Evolutionary conservation across 2,329 filamentous ascomycete species (phyloP).

Genomic region (Claviceps quebecensis): DNA sequence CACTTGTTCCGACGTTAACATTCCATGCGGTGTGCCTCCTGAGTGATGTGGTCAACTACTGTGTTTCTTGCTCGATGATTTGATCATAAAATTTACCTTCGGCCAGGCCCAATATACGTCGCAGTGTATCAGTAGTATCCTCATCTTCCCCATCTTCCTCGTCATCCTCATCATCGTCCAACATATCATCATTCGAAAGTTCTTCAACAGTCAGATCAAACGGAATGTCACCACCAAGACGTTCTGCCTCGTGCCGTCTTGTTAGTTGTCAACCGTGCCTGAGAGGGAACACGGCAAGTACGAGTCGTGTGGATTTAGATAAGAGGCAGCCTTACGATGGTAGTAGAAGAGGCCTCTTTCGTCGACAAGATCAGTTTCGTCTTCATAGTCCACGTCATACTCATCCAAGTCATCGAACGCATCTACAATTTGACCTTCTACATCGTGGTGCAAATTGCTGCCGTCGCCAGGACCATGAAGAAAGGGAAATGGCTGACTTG

Average conservation of each 20-base stretch:
- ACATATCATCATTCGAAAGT: conserved; percentile 9
- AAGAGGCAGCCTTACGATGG: conserved; percentile 3
- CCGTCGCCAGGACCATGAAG: not conserved
- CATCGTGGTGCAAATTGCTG: conserved; percentile 6
- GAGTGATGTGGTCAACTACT: not conserved
- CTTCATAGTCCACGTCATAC: conserved; percentile 9
- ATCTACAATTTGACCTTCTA: conserved; percentile 3
- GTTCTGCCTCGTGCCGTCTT: not conserved
- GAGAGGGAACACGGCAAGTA: not conserved
- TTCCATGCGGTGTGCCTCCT: conserved; percentile 15
- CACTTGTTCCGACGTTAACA: conserved; percentile 24
- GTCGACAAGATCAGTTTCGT: conserved; percentile 10
- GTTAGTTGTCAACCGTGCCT: not conserved
- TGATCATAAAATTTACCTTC: conserved; percentile 13
- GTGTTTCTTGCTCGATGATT: too few species aligned
- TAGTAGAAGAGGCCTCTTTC: conserved; percentile 10
- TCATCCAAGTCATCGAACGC: conserved; percentile 5
- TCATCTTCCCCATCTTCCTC: not conserved
- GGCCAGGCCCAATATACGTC: conserved; percentile 20
- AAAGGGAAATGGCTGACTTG: not conserved
- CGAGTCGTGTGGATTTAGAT: not conserved
- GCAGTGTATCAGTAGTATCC: conserved; percentile 17
- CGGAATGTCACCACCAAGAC: conserved; percentile 7
- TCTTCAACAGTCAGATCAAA: conserved; percentile 12
- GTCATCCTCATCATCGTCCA: conserved; percentile 8